phyloP scores from a whole-genome alignment of 331 rosid genomes.

The Prunus yedoensis region DNA sequence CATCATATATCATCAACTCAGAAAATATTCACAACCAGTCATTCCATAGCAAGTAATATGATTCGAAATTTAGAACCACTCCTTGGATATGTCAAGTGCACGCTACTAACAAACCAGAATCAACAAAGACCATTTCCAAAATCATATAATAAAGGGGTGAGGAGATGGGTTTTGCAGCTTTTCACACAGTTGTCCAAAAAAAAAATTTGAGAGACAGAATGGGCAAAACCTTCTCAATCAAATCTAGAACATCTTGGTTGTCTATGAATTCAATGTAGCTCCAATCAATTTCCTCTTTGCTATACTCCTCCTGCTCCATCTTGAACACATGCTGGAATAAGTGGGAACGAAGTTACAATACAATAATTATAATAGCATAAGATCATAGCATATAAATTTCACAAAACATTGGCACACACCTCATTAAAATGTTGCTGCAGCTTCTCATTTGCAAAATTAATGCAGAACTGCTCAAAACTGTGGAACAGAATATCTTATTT shows the following conservation, averaged over 20 bases:
- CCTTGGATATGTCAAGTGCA: background rate
- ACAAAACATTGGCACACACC: slow-evolving; percentile 42
- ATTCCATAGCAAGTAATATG: background rate
- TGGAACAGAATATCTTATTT: slow-evolving; percentile 23
- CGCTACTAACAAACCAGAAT: background rate
- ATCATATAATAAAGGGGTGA: background rate
- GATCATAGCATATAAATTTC: background rate
- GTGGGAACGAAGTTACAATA: slow-evolving; percentile 14
- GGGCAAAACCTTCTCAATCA: slow-evolving; percentile 99
- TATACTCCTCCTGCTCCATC: slow-evolving; percentile 98
- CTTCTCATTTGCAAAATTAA: slow-evolving; percentile 98
- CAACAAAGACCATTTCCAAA: background rate
- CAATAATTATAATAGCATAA: background rate
- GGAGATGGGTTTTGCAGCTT: slow-evolving; percentile 12
- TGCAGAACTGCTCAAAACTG: slow-evolving; percentile 99
- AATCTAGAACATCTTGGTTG: slow-evolving; percentile 95
- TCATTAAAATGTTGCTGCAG: slow-evolving; percentile 97
- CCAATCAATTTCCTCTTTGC: slow-evolving; percentile 96
- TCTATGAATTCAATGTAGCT: slow-evolving; percentile 97
- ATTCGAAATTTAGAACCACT: background rate
- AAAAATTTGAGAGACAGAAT: background rate
- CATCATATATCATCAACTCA: background rate
- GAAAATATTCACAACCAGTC: background rate
- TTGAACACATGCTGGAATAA: slow-evolving; percentile 93
- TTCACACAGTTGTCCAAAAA: background rate